These are phyloP conservation scores for Juncus effusus DNA, from an alignment of 176 grass and related monocot species.

Conservation along the genomic window DNA sequence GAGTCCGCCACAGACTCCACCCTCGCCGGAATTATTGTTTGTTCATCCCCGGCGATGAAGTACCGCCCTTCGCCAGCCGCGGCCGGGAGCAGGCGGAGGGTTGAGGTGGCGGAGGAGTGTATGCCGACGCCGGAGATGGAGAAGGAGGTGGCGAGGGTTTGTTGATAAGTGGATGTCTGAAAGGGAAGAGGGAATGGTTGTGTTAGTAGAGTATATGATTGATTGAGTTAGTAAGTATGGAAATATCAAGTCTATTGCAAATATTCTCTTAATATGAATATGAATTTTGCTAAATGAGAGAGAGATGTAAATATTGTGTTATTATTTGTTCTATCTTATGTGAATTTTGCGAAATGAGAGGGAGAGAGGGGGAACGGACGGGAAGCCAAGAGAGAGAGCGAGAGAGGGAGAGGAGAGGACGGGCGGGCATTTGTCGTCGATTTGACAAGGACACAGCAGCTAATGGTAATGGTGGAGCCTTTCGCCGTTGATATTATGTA, in stretches of 20 bases:
- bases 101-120: slow-evolving; percentile 45
- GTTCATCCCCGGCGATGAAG: slow-evolving; percentile 36
- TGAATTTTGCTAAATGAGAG: slow-evolving; percentile 6
- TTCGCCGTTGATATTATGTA: too few relatives aligned
- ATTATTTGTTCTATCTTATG: not conserved
- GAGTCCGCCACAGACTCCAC: slow-evolving; percentile 49
- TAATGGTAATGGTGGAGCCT: too few relatives aligned
- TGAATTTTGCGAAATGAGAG: not conserved
- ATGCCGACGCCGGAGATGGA: slow-evolving; percentile 59
- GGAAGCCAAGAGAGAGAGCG: slow-evolving; percentile 53
- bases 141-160: slow-evolving; percentile 53
- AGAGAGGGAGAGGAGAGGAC: slow-evolving; percentile 36
- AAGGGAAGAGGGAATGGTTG: too few relatives aligned
- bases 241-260: too few relatives aligned
- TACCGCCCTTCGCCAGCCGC: slow-evolving; percentile 79
- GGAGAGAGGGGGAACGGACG: slow-evolving; percentile 29
- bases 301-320: not conserved
- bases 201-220: not conserved
- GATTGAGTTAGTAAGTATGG: not conserved
- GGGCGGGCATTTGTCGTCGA: not conserved
- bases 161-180: slow-evolving; percentile 60
- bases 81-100: slow-evolving; percentile 55
- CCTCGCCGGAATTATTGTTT: slow-evolving; percentile 49
- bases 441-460: too few relatives aligned
- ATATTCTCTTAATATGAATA: not conserved